phyloP scores from a whole-genome alignment of 495 filamentous ascomycete genomes.

The Schizothecium vesticola region DNA sequence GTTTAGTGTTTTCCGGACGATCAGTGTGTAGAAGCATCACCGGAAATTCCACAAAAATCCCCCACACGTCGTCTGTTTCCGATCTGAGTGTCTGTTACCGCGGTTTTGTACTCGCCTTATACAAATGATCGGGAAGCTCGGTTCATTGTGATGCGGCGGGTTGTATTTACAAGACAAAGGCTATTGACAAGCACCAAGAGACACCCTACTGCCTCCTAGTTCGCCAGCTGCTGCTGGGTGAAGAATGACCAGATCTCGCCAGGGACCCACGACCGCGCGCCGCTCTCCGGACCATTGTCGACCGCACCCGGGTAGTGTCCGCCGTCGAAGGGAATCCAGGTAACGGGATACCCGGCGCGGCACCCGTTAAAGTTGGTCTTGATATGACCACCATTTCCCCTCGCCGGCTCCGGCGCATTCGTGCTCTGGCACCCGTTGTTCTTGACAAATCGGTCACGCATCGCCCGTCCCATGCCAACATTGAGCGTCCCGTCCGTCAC shows the following conservation, averaged over 20 bases:
- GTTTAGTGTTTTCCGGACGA: conserved; percentile 71
- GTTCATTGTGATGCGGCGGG: neutral
- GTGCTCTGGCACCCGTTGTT: conserved; percentile 32
- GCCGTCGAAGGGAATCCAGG: conserved; percentile 19
- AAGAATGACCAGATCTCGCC: conserved; percentile 20
- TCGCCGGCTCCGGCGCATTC: conserved; percentile 23
- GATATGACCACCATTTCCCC: conserved; percentile 26
- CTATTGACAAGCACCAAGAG: neutral
- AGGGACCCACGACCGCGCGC: conserved; percentile 11
- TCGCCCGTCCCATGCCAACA: conserved; percentile 23
- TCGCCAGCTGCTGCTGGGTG: conserved; percentile 12
- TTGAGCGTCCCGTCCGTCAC: conserved; percentile 33
- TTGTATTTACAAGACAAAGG: neutral
- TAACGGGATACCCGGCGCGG: conserved; percentile 22
- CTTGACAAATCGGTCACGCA: conserved; percentile 35
- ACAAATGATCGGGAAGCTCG: neutral
- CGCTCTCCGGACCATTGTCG: conserved; percentile 11
- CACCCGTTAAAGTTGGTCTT: conserved; percentile 28
- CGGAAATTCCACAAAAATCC: neutral
- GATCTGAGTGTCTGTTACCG: too few relatives aligned
- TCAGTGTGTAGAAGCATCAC: conserved; percentile 48
- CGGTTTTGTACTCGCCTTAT: neutral
- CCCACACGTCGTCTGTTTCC: too few relatives aligned
- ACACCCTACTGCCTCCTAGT: neutral
- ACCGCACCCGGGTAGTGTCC: conserved; percentile 16